Evolutionary conservation across 2,329 filamentous ascomycete species (phyloP).

Genomic region (Ilyonectria destructans): DNA sequence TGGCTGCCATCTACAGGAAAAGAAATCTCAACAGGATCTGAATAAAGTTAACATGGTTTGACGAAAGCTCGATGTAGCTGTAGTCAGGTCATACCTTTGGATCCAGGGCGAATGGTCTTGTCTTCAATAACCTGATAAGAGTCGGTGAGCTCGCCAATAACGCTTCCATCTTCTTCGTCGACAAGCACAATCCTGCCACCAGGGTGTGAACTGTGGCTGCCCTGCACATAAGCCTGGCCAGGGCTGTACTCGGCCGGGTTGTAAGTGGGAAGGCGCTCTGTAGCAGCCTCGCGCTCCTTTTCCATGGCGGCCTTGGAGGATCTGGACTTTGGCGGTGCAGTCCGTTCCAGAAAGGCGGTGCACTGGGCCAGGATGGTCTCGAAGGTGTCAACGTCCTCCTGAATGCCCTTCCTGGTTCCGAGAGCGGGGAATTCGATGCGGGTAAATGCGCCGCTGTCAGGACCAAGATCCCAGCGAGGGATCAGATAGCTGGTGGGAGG

Average conservation of each 20-base stretch:
- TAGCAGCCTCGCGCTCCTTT: conserved; percentile 60
- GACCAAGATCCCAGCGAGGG: conserved; percentile 93
- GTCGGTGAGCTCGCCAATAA: conserved; percentile 91
- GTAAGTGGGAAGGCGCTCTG: conserved; percentile 74
- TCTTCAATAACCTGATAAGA: conserved; percentile 87
- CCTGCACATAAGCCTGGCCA: conserved; percentile 83
- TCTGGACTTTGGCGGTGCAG: conserved; percentile 71
- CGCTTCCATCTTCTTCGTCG: conserved; percentile 95
- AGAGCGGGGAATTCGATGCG: conserved; percentile 89
- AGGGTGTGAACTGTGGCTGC: conserved; percentile 68
- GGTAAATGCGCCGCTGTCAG: conserved; percentile 91
- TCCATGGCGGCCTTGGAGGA: conserved; percentile 54
- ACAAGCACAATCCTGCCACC: conserved; percentile 89
- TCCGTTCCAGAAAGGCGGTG: conserved; percentile 93
- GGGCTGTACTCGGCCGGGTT: conserved; percentile 87
- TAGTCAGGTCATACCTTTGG: conserved; percentile 78
- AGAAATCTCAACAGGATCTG: conserved; percentile 84
- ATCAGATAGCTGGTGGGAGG: conserved; percentile 94
- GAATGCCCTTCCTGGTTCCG: conserved; percentile 80
- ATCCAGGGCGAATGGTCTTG: conserved; percentile 83
- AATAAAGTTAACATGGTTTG: conserved; percentile 11
- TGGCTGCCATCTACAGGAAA: conserved; percentile 78
- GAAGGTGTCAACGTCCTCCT: conserved; percentile 96
- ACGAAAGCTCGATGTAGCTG: no score
- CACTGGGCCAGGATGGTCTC: conserved; percentile 99